Conservation (phyloP, 2,329 filamentous ascomycete genomes). For the Ophidiomyces ophidiicola region DNA sequence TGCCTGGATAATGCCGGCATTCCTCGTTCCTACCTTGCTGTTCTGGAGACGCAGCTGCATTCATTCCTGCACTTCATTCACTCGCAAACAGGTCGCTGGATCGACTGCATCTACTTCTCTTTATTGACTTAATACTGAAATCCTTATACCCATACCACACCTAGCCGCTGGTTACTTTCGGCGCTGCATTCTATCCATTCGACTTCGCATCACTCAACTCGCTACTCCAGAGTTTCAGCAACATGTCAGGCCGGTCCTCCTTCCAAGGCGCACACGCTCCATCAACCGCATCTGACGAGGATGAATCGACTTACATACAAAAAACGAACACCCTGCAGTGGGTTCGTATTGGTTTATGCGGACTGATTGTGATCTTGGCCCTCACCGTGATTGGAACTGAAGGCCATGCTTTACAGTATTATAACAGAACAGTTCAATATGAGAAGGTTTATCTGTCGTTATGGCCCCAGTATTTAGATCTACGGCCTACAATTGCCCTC, state of each 20-base stretch:
- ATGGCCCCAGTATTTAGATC: constrained; percentile 34
- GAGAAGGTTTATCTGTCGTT: constrained; percentile 26
- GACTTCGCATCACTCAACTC: not conserved
- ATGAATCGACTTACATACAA: constrained; percentile 28
- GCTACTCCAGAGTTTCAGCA: constrained; percentile 1
- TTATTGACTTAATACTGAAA: too few species aligned
- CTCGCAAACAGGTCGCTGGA: constrained; percentile 3
- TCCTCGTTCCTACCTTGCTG: not conserved
- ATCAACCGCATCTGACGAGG: constrained; percentile 25
- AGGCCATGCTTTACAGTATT: constrained; percentile 29
- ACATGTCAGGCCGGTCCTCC: constrained; percentile 23
- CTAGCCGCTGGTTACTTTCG: not conserved
- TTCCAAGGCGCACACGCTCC: constrained; percentile 22
- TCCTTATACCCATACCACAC: too few species aligned
- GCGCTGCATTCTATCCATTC: not conserved
- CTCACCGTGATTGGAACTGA: constrained; percentile 28
- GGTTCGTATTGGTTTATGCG: constrained; percentile 25
- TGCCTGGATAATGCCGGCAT: too few species aligned
- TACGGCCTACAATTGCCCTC: constrained; percentile 29
- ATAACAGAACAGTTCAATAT: constrained; percentile 28
- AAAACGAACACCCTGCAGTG: constrained; percentile 25
- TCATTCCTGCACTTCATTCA: not conserved
- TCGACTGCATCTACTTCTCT: constrained; percentile 1
- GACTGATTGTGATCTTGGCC: constrained; percentile 22
- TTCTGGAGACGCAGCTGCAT: constrained; percentile 4